Evolutionary conservation across 108 stramenopile species (phyloP), one percentile per base, ranked within the genome.

Genomic region (Chaetoceros tenuissimus): DNA sequence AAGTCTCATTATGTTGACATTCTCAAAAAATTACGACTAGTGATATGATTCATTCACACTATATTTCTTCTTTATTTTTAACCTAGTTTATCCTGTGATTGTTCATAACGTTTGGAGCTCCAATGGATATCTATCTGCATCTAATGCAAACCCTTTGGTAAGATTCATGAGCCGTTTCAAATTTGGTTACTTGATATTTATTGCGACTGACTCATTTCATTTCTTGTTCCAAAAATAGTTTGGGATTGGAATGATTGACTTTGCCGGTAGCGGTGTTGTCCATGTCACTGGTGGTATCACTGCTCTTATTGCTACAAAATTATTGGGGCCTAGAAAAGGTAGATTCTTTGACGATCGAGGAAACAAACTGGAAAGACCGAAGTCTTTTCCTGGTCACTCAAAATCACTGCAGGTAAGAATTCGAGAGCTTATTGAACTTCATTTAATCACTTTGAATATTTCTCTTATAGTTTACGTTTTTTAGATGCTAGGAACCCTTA

Each of bases 181-280:
- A 22, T 49, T 49, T 17, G 7, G 7, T 7, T 49, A 49, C n/a
- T 7, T 49, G 48, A 49, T 49, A 7, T 17, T 16, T 49, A n/a
- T 5, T 16, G 7, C 18, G 48, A 49, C 18, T 49, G 13, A 7
- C 5, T 43, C 44, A 3, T 10, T 13, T 40, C 34, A 13, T 13
- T 10, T 13, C 13, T 5, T 5, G 5, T 10, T 45, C 49, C n/a
- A 75, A 23, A 34, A 61, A 2, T 70, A 78, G 7, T 43, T 67
- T 20, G 76, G 59, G 23, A 56, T 71, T 59, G 94, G 94, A 30
- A 67, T 87, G 22, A 62, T 90, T 55, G 97, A 98, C 63, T 98
- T 95, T 73, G 89, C 95, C 2, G 97, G 97, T 0, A 74, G 73
- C 31, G 84, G 85, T 28, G 94, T 94, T 1, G 97, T 98, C 5